These are phyloP conservation scores for Pseudozyma hubeiensis DNA, from an alignment of 1,284 basidiomycete species.

Conservation along the genomic window DNA sequence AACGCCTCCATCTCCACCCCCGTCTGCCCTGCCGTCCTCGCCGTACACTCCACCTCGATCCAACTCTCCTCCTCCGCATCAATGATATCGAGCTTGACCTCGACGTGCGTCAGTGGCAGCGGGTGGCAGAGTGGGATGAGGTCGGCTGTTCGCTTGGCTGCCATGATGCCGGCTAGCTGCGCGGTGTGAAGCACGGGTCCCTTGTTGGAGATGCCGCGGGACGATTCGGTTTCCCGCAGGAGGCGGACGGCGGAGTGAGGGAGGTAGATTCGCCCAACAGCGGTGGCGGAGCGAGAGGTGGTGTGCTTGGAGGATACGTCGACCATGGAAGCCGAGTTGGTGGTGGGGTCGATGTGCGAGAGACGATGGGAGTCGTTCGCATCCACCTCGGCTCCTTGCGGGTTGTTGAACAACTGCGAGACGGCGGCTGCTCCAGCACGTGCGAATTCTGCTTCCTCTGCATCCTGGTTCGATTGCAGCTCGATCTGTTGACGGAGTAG, in stretches of 20 bases:
- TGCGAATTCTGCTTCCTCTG: slow-evolving; percentile 37
- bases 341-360: slow-evolving; percentile 77
- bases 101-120: slow-evolving; percentile 77
- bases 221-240: slow-evolving; percentile 68
- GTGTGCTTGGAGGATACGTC: slow-evolving; percentile 77
- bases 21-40: slow-evolving; percentile 61
- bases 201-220: slow-evolving; percentile 67
- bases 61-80: slow-evolving; percentile 25
- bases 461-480: neutral
- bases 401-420: neutral
- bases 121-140: slow-evolving; percentile 86
- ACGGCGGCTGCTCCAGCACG: slow-evolving; percentile 41
- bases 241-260: slow-evolving; percentile 77
- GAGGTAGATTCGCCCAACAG: slow-evolving; percentile 80
- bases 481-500: slow-evolving; percentile 26
- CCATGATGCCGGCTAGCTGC: slow-evolving; percentile 88
- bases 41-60: slow-evolving; percentile 50
- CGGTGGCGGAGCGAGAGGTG: slow-evolving; percentile 80
- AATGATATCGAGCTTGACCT: slow-evolving; percentile 73
- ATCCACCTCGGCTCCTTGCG: neutral
- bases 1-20: slow-evolving; percentile 96
- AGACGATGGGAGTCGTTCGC: slow-evolving; percentile 11
- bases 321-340: slow-evolving; percentile 82
- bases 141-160: slow-evolving; percentile 78
- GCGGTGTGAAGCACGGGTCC: slow-evolving; percentile 73